These are phyloP conservation scores for Orobanche coerulescens DNA, from an alignment of 257 asterid genomes.

Conservation along the genomic window DNA sequence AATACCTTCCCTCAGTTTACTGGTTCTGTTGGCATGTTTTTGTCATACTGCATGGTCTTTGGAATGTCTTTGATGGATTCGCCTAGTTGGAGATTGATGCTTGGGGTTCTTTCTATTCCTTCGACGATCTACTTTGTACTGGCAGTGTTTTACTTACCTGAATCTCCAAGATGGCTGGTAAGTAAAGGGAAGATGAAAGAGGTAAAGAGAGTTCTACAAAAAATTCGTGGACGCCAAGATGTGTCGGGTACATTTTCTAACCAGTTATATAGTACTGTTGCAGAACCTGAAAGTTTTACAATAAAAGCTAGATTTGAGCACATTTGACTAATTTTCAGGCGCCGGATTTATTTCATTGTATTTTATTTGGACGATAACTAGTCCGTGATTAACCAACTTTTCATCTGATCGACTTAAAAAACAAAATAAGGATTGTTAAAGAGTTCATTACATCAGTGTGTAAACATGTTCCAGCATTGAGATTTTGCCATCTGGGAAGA, in stretches of 20 bases:
- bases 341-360: not conserved
- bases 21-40: conserved; percentile 79
- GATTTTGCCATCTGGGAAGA: not conserved
- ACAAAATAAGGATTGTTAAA: not conserved
- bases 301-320: not conserved
- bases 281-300: not conserved
- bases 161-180: conserved; percentile 98
- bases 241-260: conserved; percentile 50
- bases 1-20: conserved; percentile 93
- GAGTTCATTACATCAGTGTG: not conserved
- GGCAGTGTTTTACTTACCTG: conserved; percentile 67
- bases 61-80: conserved; percentile 63
- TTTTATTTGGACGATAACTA: not conserved
- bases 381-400: not conserved
- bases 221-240: conserved; percentile 79
- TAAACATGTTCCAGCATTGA: not conserved
- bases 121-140: conserved; percentile 54
- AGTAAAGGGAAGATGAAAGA: conserved; percentile 82
- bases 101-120: conserved; percentile 82
- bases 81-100: conserved; percentile 96
- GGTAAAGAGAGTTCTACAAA: conserved; percentile 67
- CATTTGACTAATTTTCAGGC: not conserved
- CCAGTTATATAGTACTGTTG: not conserved
- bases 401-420: not conserved
- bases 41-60: conserved; percentile 91